phyloP scores from a whole-genome alignment of 2,329 filamentous ascomycete species.

The Davidsoniella eucalypti region DNA sequence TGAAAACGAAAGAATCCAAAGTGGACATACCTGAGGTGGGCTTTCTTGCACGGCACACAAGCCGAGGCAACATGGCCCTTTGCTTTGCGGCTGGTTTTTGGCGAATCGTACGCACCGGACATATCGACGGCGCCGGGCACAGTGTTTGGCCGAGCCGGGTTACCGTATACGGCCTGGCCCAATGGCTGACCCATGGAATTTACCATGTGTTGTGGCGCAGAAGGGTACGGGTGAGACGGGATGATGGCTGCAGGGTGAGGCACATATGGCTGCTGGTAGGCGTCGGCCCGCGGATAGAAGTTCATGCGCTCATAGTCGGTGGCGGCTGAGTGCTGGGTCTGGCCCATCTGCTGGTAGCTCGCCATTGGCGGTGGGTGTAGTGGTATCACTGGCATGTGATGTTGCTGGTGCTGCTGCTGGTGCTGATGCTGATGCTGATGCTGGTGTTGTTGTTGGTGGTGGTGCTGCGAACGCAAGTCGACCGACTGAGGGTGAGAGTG shows the following conservation, averaged over 20 bases:
- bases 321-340: background rate
- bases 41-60: conserved; percentile 72
- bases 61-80: conserved; percentile 74
- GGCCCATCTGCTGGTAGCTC: conserved; percentile 4
- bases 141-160: conserved; percentile 1
- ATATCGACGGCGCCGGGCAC: conserved; percentile 22
- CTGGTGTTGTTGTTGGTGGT: conserved; percentile 14
- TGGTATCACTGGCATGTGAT: conserved; percentile 5
- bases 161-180: conserved; percentile 10
- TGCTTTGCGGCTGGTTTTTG: conserved; percentile 48
- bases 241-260: conserved; percentile 9
- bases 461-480: conserved; percentile 21
- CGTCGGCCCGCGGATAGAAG: conserved; percentile 25
- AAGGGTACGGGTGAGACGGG: conserved; percentile 7
- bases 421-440: conserved; percentile 15
- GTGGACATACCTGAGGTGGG: conserved; percentile 49
- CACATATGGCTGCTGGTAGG: conserved; percentile 13
- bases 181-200: conserved; percentile 19
- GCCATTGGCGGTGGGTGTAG: conserved; percentile 7
- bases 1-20: background rate
- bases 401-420: conserved; percentile 16
- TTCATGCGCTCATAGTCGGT: conserved; percentile 21
- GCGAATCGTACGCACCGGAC: conserved; percentile 31
- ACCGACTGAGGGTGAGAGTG: conserved; percentile 16
- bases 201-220: conserved; percentile 13